These are phyloP conservation scores for Dothideomycetes sp. DNA, from an alignment of 2,329 filamentous ascomycete genomes.

Conservation along the genomic window DNA sequence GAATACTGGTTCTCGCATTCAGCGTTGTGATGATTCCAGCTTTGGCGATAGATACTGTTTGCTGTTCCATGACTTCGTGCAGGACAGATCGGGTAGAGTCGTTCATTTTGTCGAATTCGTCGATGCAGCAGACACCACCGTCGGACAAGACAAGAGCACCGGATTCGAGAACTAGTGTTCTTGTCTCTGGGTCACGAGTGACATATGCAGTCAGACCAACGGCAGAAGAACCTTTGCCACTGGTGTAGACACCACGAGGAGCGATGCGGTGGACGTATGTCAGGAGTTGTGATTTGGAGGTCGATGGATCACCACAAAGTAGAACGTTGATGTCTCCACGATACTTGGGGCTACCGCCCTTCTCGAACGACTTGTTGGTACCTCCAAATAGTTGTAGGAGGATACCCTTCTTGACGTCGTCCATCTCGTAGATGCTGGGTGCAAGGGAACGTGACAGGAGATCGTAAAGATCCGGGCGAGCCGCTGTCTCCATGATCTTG, in stretches of 20 bases:
- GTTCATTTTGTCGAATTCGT: constrained; percentile 87
- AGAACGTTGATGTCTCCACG: constrained; percentile 96
- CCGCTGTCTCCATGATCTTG: constrained; percentile 73
- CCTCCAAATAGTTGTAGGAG: constrained; percentile 92
- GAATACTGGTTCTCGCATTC: constrained; percentile 90
- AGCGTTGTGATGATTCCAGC: constrained; percentile 94
- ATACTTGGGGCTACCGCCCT: constrained; percentile 90
- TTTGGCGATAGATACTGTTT: constrained; percentile 79
- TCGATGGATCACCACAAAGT: constrained; percentile 93
- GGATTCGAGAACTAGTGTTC: constrained; percentile 76
- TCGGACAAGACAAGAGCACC: constrained; percentile 72
- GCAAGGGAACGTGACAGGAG: constrained; percentile 82
- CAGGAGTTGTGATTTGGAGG: constrained; percentile 89
- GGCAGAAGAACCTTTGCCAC: constrained; percentile 69
- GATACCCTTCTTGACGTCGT: constrained; percentile 98
- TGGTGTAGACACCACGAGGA: constrained; percentile 80
- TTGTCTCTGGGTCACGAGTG: constrained; percentile 74
- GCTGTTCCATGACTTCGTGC: constrained; percentile 83
- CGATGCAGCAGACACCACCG: constrained; percentile 78
- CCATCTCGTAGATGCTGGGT: constrained; percentile 94
- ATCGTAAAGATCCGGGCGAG: constrained; percentile 82
- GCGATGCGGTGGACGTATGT: constrained; percentile 99
- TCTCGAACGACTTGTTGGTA: constrained; percentile 95
- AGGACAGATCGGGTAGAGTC: constrained; percentile 74
- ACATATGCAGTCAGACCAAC: constrained; percentile 76